Conservation (phyloP, 116 monocot genomes). For the Zostera marina region DNA sequence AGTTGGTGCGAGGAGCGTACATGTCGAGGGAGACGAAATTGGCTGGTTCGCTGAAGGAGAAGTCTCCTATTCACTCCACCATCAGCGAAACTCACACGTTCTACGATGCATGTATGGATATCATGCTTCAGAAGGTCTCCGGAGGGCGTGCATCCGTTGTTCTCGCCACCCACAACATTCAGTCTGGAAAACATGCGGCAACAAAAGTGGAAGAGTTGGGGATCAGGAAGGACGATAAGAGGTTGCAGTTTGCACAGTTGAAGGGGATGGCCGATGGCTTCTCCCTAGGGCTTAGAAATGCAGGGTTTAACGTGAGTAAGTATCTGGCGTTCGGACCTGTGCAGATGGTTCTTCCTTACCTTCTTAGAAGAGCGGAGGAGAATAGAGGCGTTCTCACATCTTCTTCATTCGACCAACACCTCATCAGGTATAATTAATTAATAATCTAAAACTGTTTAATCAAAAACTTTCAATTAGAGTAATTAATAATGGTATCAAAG, state of each 20-base stretch:
- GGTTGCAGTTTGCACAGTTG: conserved; percentile 81
- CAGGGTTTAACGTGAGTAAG: conserved; percentile 92
- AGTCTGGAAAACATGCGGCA: conserved; percentile 55
- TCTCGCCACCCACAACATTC: conserved; percentile 80
- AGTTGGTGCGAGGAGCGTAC: conserved; percentile 90
- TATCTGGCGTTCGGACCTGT: conserved; percentile 83
- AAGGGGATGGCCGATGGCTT: conserved; percentile 94
- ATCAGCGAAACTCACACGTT: conserved; percentile 60
- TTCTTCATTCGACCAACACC: conserved; percentile 41
- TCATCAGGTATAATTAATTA: conserved; percentile 59
- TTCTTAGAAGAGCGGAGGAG: conserved; percentile 88
- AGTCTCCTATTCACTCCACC: conserved; percentile 47
- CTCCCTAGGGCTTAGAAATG: conserved; percentile 56
- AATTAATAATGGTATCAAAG: too few species aligned
- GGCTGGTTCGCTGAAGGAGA: conserved; percentile 32
- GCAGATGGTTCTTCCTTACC: conserved; percentile 74
- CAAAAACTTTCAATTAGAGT: too few species aligned
- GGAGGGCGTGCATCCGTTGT: conserved; percentile 37
- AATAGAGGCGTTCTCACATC: conserved; percentile 68
- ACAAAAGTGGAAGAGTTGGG: conserved; percentile 53
- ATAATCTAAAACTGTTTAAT: too few species aligned
- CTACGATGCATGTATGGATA: conserved; percentile 47
- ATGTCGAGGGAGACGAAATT: conserved; percentile 46
- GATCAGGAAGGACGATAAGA: conserved; percentile 31
- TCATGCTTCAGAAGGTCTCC: conserved; percentile 47